A percentile compares a stretch with the other conserved stretches of the same genome.
Conservation (phyloP, 768 basidiomycete genomes). For the Neoboletus brunneissimus region DNA sequence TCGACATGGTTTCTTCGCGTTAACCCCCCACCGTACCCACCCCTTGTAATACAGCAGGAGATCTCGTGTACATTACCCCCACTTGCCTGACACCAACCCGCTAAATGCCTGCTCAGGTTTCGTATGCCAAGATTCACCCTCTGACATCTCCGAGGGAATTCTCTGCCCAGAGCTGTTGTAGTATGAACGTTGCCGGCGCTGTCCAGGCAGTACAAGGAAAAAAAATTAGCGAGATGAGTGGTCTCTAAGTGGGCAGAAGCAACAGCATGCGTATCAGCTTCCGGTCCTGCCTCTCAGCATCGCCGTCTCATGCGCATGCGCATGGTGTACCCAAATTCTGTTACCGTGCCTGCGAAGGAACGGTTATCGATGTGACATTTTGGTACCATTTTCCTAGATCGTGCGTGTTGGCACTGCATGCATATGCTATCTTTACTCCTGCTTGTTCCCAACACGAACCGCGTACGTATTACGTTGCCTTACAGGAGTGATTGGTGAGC, state of each 20-base stretch:
- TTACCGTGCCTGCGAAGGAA: conserved; percentile 14
- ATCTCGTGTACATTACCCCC: conserved; percentile 7
- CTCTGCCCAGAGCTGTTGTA: not conserved
- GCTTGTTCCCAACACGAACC: conserved; percentile 17
- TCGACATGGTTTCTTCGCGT: conserved; percentile 6
- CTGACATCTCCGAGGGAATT: conserved; percentile 25
- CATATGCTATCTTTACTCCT: conserved; percentile 23
- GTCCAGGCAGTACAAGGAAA: conserved; percentile 16
- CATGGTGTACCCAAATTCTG: conserved; percentile 6
- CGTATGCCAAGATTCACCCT: not conserved
- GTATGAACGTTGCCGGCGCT: conserved; percentile 4
- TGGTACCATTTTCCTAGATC: conserved; percentile 8
- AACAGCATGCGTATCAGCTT: conserved; percentile 22
- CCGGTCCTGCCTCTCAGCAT: conserved; percentile 26
- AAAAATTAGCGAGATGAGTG: conserved; percentile 25
- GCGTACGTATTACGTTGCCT: conserved; percentile 21
- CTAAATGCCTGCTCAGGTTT: not conserved
- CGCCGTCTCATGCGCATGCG: conserved; percentile 19
- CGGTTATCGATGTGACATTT: conserved; percentile 16
- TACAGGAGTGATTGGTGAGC: conserved; percentile 16
- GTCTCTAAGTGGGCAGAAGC: conserved; percentile 31
- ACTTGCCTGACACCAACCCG: conserved; percentile 1
- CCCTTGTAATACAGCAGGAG: not conserved
- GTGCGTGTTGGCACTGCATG: conserved; percentile 20
- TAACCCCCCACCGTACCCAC: conserved; percentile 5